Conservation (phyloP, 1,284 basidiomycete genomes). For the Rhodotorula sp. region DNA sequence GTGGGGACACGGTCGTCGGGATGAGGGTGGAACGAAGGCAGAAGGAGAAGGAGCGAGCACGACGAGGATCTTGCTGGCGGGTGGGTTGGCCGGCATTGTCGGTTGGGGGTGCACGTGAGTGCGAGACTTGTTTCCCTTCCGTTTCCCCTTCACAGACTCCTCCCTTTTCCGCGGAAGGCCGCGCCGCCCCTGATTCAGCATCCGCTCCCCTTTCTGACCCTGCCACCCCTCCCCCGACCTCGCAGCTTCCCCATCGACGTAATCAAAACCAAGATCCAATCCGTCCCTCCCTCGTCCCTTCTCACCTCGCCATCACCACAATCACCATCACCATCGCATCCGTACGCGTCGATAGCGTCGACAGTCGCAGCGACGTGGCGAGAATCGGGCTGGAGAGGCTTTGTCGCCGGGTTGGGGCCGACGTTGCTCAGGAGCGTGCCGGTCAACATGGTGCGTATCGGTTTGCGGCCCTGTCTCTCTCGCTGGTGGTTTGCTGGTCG, state of each 20-base stretch:
- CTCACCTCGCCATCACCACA: neutral
- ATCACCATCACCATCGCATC: neutral
- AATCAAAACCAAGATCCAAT: slow-evolving; percentile 81
- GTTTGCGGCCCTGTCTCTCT: neutral
- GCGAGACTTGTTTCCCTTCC: too few relatives aligned
- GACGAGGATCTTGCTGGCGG: slow-evolving; percentile 62
- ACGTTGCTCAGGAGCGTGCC: slow-evolving; percentile 69
- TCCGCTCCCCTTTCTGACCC: neutral
- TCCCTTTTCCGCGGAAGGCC: slow-evolving; percentile 45
- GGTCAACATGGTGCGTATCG: slow-evolving; percentile 52
- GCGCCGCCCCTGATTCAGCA: too few relatives aligned
- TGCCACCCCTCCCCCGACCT: too few relatives aligned
- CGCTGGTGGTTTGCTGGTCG: neutral
- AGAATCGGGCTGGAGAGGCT: slow-evolving; percentile 64
- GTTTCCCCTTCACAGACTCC: too few relatives aligned
- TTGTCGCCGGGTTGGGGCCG: slow-evolving; percentile 71
- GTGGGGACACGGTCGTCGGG: slow-evolving; percentile 17
- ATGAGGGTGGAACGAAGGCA: neutral
- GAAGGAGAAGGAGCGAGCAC: neutral
- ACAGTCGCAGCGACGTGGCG: slow-evolving; percentile 64
- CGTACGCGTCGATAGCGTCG: slow-evolving; percentile 60
- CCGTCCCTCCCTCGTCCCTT: slow-evolving; percentile 40
- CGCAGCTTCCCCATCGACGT: slow-evolving; percentile 69
- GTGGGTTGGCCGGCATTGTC: slow-evolving; percentile 68
- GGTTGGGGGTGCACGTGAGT: slow-evolving; percentile 50